Evolutionary conservation across 179 eudicot genomes (phyloP).

Genomic region (Pouteria campechiana): DNA sequence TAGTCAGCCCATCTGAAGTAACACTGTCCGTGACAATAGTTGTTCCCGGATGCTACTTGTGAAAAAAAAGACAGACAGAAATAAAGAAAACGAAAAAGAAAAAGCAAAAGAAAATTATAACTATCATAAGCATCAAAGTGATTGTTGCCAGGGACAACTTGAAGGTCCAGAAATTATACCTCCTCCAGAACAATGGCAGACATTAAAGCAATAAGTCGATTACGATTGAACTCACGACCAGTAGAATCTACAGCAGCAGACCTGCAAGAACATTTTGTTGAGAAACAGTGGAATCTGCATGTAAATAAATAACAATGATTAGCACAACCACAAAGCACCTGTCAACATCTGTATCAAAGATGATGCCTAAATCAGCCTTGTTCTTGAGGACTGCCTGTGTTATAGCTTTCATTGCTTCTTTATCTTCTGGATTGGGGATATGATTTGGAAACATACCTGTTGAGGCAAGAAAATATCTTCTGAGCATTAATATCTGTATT

Average conservation of each 20-base stretch:
- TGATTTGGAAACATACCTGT: constrained; percentile 96
- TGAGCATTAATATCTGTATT: neutral
- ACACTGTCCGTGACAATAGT: constrained; percentile 98
- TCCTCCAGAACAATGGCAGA: constrained; percentile 96
- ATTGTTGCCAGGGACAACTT: too few species aligned
- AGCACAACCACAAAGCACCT: constrained; percentile 43
- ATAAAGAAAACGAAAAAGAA: too few species aligned
- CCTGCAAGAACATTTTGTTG: constrained; percentile 23
- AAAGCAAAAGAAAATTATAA: neutral
- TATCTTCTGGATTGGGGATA: constrained; percentile 98
- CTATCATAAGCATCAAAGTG: too few species aligned
- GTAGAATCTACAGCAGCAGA: constrained; percentile 98
- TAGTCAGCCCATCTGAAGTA: constrained; percentile 92
- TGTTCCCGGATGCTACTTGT: constrained; percentile 95
- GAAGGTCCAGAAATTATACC: constrained; percentile 53
- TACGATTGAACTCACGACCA: constrained; percentile 85
- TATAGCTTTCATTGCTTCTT: constrained; percentile 91
- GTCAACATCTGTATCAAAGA: constrained; percentile 98
- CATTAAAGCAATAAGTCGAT: constrained; percentile 89
- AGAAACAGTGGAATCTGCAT: constrained; percentile 2
- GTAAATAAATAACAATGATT: neutral
- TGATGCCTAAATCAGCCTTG: constrained; percentile 95
- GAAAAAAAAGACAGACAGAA: constrained; percentile 2
- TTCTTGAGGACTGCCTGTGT: constrained; percentile 77
- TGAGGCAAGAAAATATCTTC: neutral